Evolutionary conservation across 495 filamentous ascomycete species (phyloP).

Genomic region (Penicillium lividum): DNA sequence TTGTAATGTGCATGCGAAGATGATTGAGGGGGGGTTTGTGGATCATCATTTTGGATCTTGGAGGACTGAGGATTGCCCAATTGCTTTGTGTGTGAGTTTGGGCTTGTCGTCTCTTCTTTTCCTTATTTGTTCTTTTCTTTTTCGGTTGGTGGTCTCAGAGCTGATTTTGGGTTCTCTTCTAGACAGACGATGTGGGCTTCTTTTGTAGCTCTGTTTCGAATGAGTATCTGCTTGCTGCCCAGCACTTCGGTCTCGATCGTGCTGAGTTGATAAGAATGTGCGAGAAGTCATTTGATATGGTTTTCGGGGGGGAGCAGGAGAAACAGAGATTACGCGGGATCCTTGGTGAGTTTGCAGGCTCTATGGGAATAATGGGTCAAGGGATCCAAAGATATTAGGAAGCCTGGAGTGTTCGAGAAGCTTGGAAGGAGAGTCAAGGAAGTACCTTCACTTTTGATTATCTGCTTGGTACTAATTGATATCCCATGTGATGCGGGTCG

Average conservation of each 20-base stretch:
- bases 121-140: slow-evolving; percentile 8
- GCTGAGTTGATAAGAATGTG: slow-evolving; percentile 58
- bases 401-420: not conserved
- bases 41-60: slow-evolving; percentile 76
- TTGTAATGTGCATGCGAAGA: slow-evolving; percentile 76
- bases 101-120: not conserved
- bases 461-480: not conserved
- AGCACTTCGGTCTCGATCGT: slow-evolving; percentile 64
- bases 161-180: slow-evolving; percentile 9
- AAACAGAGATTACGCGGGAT: slow-evolving; percentile 56
- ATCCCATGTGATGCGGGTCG: not conserved
- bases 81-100: slow-evolving; percentile 60
- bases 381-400: not conserved
- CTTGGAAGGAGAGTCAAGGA: too few relatives aligned
- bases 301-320: slow-evolving; percentile 65
- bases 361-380: not conserved
- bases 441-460: not conserved
- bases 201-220: slow-evolving; percentile 79
- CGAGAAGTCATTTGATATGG: slow-evolving; percentile 56
- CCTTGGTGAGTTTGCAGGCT: slow-evolving; percentile 36
- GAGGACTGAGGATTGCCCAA: slow-evolving; percentile 52
- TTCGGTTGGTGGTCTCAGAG: not conserved
- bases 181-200: slow-evolving; percentile 89
- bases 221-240: slow-evolving; percentile 71
- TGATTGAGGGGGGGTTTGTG: slow-evolving; percentile 66